phyloP scores from a whole-genome alignment of 768 basidiomycete species.

The Xerocomus brunneocitrinus region DNA sequence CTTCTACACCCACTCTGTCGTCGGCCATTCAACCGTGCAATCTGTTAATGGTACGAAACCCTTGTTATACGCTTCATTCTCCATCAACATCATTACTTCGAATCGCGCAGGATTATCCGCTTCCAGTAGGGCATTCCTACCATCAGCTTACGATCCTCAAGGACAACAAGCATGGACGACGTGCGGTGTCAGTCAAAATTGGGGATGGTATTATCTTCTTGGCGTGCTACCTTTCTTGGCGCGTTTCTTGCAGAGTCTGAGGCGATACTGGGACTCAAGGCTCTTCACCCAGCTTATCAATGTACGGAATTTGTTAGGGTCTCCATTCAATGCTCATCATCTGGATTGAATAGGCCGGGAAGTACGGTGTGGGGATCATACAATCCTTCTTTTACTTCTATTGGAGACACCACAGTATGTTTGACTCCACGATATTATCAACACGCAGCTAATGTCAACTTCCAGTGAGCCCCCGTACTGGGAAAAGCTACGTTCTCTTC shows the following conservation, averaged over 20 bases:
- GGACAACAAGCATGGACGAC: conserved; percentile 47
- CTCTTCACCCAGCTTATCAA: conserved; percentile 81
- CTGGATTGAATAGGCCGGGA: conserved; percentile 60
- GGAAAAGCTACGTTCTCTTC: conserved; percentile 61
- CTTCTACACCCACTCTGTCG: conserved; percentile 44
- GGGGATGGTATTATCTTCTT: conserved; percentile 60
- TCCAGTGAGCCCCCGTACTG: conserved; percentile 33
- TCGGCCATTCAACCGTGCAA: background rate
- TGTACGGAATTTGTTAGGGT: conserved; percentile 39
- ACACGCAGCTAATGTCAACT: background rate
- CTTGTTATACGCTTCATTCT: background rate
- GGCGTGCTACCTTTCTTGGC: conserved; percentile 63
- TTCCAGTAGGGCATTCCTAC: background rate
- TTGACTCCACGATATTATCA: background rate
- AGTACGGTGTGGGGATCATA: conserved; percentile 68
- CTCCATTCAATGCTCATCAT: background rate
- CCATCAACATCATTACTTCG: background rate
- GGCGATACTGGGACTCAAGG: conserved; percentile 79
- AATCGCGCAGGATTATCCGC: background rate
- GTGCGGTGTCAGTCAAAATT: conserved; percentile 42
- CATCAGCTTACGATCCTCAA: conserved; percentile 9
- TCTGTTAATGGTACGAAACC: background rate
- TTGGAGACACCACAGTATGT: conserved; percentile 67
- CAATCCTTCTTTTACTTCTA: conserved; percentile 64
- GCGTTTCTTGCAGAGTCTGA: conserved; percentile 82